Evolutionary conservation across 768 basidiomycete species (phyloP), one percentile per base, ranked within the genome.

Genomic region (Trametes coccinea): DNA sequence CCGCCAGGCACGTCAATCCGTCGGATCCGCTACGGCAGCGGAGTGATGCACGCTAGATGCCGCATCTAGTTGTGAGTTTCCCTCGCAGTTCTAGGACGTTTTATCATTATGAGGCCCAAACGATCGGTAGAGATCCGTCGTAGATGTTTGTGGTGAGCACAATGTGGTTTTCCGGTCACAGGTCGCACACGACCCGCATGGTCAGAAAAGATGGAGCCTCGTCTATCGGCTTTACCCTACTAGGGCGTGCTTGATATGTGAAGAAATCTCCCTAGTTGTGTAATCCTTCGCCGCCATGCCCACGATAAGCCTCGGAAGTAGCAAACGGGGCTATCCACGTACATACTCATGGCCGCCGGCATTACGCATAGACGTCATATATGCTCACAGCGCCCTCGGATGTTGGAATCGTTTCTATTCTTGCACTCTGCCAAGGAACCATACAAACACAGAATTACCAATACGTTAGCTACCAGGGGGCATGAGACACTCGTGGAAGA

Each of bases 401-500:
- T 48, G 30, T 17, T 43, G 16, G 11, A 17, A n/a, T 60, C 59
- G 48, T 52, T 37, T 51, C 49, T 51, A 51, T 41, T 62, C 51
- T 27, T 58, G 56, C 51, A 41, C 34, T 9, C 3, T 27, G 22
- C 56, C 45, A 44, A 16, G 29, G 31, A 50, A 1, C 51, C 49
- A 34, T 9, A 47, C 30, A 41, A 40, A 27, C 47, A 39, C 45
- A 63, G 47, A n/a, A 29, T 29, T 17, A 54, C 55, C 52, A 58
- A 46, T 62, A 59, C 37, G 45, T 39, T 58, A 50, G 47, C 34
- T 22, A 22, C 22, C 30, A 17, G 47, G n/a, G 27, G 13, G 16
- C 39, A 7, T 22, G 40, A 10, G 39, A 27, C 4, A 29, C 11
- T 34, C 13, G 46, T 31, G 37, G 34, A 37, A 34, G 2, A 17